Conservation (phyloP, 1,284 basidiomycete species). For the Papiliotrema nemorosa region DNA sequence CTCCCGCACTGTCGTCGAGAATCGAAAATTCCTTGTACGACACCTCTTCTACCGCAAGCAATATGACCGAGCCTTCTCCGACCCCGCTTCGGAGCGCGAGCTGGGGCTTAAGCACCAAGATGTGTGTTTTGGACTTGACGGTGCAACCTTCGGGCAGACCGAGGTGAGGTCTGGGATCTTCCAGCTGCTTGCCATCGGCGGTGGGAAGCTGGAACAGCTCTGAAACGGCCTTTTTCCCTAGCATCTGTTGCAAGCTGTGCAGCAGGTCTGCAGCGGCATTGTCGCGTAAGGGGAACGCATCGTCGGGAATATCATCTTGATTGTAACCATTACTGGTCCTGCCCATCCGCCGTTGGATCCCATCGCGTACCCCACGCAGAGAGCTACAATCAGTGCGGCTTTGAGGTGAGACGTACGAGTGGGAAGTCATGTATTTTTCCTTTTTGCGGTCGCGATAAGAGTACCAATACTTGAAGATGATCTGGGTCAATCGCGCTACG, state of each 20-base stretch:
- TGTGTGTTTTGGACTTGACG: slow-evolving; percentile 65
- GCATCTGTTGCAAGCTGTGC: slow-evolving; percentile 17
- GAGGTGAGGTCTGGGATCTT: slow-evolving; percentile 14
- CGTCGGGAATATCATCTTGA: slow-evolving; percentile 7
- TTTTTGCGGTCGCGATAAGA: slow-evolving; percentile 69
- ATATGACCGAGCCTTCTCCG: slow-evolving; percentile 62
- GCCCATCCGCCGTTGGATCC: slow-evolving; percentile 19
- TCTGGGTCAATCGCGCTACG: slow-evolving; percentile 49
- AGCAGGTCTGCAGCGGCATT: slow-evolving; percentile 15
- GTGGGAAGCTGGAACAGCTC: slow-evolving; percentile 20
- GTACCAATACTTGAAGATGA: slow-evolving; percentile 86
- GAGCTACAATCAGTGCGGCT: slow-evolving; percentile 10
- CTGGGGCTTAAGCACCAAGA: slow-evolving; percentile 86
- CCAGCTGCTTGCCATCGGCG: slow-evolving; percentile 11
- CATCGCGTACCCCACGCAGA: slow-evolving; percentile 30
- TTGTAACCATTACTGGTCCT: slow-evolving; percentile 11
- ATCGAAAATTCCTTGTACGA: slow-evolving; percentile 78
- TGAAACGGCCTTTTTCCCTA: slow-evolving; percentile 10
- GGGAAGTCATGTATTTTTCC: slow-evolving; percentile 83
- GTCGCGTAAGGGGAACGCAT: slow-evolving; percentile 3
- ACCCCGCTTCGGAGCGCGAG: slow-evolving; percentile 71
- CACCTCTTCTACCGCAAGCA: slow-evolving; percentile 78
- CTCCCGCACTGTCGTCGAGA: slow-evolving; percentile 71
- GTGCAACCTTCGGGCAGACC: slow-evolving; percentile 45
- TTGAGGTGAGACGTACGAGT: slow-evolving; percentile 57